Percentiles rank a stretch among this genome's conserved stretches.
phyloP scores from a whole-genome alignment of 768 basidiomycete genomes.

The Boletus coccyginus region DNA sequence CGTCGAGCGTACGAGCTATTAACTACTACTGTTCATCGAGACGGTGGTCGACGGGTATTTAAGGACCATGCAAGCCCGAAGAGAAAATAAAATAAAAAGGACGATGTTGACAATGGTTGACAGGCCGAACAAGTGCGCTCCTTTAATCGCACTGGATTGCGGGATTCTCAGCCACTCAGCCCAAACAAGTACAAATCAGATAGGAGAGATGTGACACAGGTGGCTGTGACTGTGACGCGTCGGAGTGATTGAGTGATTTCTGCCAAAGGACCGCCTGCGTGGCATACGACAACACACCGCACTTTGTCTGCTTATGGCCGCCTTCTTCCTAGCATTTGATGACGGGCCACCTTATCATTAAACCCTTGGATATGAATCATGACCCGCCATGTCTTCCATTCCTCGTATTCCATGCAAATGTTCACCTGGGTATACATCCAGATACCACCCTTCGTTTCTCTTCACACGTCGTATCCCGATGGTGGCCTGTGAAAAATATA shows the following conservation, averaged over 20 bases:
- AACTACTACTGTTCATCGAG: slow-evolving; percentile 26
- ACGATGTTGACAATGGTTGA: slow-evolving; percentile 54
- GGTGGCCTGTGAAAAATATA: neutral
- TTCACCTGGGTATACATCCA: too few species aligned
- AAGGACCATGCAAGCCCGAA: slow-evolving; percentile 42
- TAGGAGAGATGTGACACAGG: neutral
- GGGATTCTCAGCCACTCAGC: slow-evolving; percentile 22
- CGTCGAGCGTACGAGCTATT: slow-evolving; percentile 51
- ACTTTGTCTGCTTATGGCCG: slow-evolving; percentile 12
- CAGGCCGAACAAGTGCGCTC: slow-evolving; percentile 26
- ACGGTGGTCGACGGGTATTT: slow-evolving; percentile 35
- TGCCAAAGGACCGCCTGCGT: slow-evolving; percentile 25
- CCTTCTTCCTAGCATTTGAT: neutral
- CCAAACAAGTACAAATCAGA: slow-evolving; percentile 23
- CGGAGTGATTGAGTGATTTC: slow-evolving; percentile 28
- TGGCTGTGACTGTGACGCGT: slow-evolving; percentile 12
- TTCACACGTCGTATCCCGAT: neutral
- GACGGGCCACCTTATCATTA: too few species aligned
- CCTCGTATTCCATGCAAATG: neutral
- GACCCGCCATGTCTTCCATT: neutral
- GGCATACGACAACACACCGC: neutral
- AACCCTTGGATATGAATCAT: too few species aligned
- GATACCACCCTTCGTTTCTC: neutral
- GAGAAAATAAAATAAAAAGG: slow-evolving; percentile 27
- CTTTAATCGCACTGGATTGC: slow-evolving; percentile 27